Conservation (phyloP, 2,329 filamentous ascomycete species). For the Nemania sp. region DNA sequence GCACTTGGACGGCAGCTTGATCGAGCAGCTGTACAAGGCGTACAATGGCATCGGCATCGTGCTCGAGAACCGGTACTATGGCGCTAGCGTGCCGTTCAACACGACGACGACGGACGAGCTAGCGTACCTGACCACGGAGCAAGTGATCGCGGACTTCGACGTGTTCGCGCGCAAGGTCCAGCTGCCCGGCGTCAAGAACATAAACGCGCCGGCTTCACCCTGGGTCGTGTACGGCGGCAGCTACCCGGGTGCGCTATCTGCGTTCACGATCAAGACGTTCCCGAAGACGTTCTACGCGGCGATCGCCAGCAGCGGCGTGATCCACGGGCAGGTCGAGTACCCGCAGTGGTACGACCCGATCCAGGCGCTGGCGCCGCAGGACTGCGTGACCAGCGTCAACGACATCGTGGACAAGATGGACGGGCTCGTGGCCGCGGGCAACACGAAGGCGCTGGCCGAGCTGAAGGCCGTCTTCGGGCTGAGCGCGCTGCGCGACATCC, state of each 20-base stretch:
- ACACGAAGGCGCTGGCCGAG: slow-evolving; percentile 46
- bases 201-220: slow-evolving; percentile 48
- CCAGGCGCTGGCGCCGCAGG: slow-evolving; percentile 51
- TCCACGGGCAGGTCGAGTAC: slow-evolving; percentile 49
- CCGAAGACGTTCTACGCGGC: slow-evolving; percentile 50
- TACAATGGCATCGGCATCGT: slow-evolving; percentile 55
- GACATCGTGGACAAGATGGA: slow-evolving; percentile 55
- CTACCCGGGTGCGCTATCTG: slow-evolving; percentile 37
- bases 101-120: slow-evolving; percentile 53
- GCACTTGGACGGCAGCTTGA: slow-evolving; percentile 19
- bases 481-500: slow-evolving; percentile 45
- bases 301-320: slow-evolving; percentile 50
- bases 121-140: slow-evolving; percentile 53
- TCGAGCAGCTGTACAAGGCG: slow-evolving; percentile 10
- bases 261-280: slow-evolving; percentile 50
- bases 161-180: slow-evolving; percentile 53
- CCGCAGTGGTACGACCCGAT: slow-evolving; percentile 55
- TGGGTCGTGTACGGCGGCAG: slow-evolving; percentile 41
- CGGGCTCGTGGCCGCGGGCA: slow-evolving; percentile 45
- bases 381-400: slow-evolving; percentile 53
- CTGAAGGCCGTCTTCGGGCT: slow-evolving; percentile 54
- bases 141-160: slow-evolving; percentile 56
- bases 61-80: slow-evolving; percentile 57
- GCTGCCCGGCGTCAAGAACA: slow-evolving; percentile 45
- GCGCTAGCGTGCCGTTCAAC: slow-evolving; percentile 52